phyloP scores from a whole-genome alignment of 768 basidiomycete genomes.

The Russula sp. region DNA sequence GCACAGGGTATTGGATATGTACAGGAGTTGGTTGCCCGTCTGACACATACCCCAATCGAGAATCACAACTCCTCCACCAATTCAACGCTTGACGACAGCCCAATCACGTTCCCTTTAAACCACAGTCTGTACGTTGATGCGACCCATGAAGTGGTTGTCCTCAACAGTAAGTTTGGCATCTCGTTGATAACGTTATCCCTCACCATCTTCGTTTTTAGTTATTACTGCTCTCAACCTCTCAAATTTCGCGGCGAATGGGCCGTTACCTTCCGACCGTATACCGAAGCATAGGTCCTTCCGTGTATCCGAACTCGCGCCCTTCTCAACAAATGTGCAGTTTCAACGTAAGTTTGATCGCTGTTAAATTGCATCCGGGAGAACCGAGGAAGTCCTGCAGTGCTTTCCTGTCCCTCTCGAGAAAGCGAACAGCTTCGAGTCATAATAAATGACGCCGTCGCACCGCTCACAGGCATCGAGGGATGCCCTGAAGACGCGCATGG shows the following conservation, averaged over 20 bases:
- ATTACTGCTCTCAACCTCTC: constrained; percentile 83
- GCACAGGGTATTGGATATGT: constrained; percentile 75
- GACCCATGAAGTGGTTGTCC: constrained; percentile 85
- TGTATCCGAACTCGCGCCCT: constrained; percentile 73
- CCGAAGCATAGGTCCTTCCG: constrained; percentile 61
- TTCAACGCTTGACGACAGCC: constrained; percentile 65
- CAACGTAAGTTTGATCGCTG: constrained; percentile 49
- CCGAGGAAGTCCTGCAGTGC: constrained; percentile 24
- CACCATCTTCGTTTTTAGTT: constrained; percentile 36
- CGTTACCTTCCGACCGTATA: constrained; percentile 70
- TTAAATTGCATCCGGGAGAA: not conserved
- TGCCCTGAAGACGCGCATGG: constrained; percentile 71
- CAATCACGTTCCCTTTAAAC: constrained; percentile 62
- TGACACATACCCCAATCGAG: constrained; percentile 67
- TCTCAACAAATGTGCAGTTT: constrained; percentile 85
- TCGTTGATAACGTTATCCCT: constrained; percentile 7
- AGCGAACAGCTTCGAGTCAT: constrained; percentile 70
- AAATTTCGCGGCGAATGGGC: constrained; percentile 63
- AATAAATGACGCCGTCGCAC: constrained; percentile 83
- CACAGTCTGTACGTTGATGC: constrained; percentile 82
- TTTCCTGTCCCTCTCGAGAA: constrained; percentile 27
- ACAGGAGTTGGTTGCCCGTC: constrained; percentile 77
- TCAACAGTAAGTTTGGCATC: constrained; percentile 53
- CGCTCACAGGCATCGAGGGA: constrained; percentile 69
- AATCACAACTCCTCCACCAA: constrained; percentile 81